phyloP scores from a whole-genome alignment of 768 basidiomycete species.

The Amanita pseudoporphyria region DNA sequence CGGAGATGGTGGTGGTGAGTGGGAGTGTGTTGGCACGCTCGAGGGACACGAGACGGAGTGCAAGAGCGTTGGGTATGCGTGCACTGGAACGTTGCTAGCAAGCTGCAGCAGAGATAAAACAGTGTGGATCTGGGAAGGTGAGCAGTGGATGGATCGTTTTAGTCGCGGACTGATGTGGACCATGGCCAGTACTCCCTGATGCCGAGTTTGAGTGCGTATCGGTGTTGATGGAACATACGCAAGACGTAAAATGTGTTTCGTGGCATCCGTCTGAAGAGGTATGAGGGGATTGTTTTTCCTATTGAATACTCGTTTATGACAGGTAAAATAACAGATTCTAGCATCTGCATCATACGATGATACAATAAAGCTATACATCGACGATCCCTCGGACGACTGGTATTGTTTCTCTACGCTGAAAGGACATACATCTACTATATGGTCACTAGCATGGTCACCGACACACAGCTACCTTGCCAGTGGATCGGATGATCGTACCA shows the following conservation, averaged over 20 bases:
- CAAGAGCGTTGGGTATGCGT: constrained; percentile 82
- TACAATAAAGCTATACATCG: constrained; percentile 85
- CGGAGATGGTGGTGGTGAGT: constrained; percentile 44
- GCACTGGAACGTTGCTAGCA: constrained; percentile 74
- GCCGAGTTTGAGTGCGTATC: constrained; percentile 91
- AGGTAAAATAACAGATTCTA: constrained; percentile 58
- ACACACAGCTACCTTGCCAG: constrained; percentile 76
- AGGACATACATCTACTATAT: constrained; percentile 84
- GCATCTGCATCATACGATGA: constrained; percentile 98
- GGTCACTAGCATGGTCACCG: constrained; percentile 80
- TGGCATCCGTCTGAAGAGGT: constrained; percentile 98
- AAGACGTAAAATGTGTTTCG: constrained; percentile 91
- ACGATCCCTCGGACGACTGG: constrained; percentile 95
- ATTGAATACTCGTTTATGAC: background rate
- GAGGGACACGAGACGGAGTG: constrained; percentile 98
- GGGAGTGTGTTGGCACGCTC: constrained; percentile 81
- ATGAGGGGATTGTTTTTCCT: background rate
- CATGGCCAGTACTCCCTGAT: constrained; percentile 68
- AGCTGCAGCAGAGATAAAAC: constrained; percentile 95
- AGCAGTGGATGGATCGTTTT: background rate
- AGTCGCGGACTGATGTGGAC: background rate
- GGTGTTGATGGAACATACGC: constrained; percentile 93
- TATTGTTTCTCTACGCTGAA: constrained; percentile 73
- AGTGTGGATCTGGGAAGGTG: constrained; percentile 99
- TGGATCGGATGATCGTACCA: constrained; percentile 75